Conservation (phyloP, 2,329 filamentous ascomycete species). For the Colletotrichum eleusines region DNA sequence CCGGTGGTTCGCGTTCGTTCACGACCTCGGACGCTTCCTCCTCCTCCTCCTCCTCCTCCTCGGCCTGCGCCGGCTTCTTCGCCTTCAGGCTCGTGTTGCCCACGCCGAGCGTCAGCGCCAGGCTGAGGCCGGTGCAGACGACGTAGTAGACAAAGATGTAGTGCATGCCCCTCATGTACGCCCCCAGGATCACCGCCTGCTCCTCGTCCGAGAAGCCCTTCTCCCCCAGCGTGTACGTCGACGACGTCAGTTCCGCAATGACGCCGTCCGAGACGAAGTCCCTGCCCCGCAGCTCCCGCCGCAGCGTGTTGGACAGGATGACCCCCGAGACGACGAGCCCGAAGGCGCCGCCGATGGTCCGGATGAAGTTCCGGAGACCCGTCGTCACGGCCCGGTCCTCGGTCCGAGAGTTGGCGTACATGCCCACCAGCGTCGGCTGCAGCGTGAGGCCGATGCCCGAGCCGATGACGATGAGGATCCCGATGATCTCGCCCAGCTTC, state of each 20-base stretch:
- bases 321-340: constrained; percentile 50
- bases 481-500: constrained; percentile 47
- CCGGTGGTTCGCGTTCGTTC: neutral
- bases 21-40: neutral
- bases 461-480: constrained; percentile 51
- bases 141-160: constrained; percentile 47
- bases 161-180: constrained; percentile 49
- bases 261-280: constrained; percentile 35
- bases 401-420: constrained; percentile 53
- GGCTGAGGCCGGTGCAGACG: constrained; percentile 39
- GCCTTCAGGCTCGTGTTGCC: constrained; percentile 45
- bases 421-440: constrained; percentile 53
- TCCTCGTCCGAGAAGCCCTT: constrained; percentile 41
- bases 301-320: constrained; percentile 49
- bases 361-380: constrained; percentile 54
- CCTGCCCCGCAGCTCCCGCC: constrained; percentile 35
- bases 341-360: constrained; percentile 53
- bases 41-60: no score
- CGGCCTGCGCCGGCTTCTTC: constrained; percentile 24
- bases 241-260: constrained; percentile 46
- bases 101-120: constrained; percentile 42
- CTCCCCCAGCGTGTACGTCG: constrained; percentile 43
- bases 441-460: constrained; percentile 51
- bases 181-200: constrained; percentile 43
- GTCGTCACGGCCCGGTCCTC: constrained; percentile 54